phyloP scores from a whole-genome alignment of 257 asterid genomes.

The Przewalskia tangutica region DNA sequence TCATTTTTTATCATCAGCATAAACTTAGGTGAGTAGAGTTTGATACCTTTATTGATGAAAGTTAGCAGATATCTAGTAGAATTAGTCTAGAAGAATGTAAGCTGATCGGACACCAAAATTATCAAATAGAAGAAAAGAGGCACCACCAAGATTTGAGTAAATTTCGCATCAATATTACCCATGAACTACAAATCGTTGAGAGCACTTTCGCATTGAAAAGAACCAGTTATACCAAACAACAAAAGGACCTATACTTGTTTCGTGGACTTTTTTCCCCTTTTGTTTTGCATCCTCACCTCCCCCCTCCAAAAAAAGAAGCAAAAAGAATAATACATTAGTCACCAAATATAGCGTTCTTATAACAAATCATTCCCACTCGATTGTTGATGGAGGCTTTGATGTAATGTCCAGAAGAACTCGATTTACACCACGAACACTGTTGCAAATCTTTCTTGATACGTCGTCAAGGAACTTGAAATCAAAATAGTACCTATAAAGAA shows the following conservation, averaged over 20 bases:
- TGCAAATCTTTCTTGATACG: conserved; percentile 81
- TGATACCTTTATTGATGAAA: neutral
- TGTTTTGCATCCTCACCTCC: neutral
- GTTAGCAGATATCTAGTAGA: neutral
- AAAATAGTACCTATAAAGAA: conserved; percentile 61
- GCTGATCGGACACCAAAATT: neutral
- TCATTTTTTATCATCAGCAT: too few species aligned
- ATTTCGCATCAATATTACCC: neutral
- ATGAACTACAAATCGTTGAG: neutral
- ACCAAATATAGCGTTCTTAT: neutral
- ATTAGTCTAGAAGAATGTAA: neutral
- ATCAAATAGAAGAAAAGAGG: neutral
- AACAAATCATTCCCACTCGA: conserved; percentile 74
- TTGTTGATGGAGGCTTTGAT: conserved; percentile 98
- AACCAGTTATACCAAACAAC: neutral
- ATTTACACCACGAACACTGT: conserved; percentile 85
- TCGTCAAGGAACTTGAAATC: conserved; percentile 80
- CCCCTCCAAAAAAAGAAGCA: neutral
- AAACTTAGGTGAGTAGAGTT: too few species aligned
- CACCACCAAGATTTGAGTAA: neutral
- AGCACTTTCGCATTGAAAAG: neutral
- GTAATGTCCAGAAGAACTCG: conserved; percentile 93
- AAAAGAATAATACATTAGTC: neutral
- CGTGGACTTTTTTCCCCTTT: neutral
- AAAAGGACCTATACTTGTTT: neutral